Evolutionary conservation across 2,329 filamentous ascomycete species (phyloP).

Genomic region (Ophiosphaerella korrae): DNA sequence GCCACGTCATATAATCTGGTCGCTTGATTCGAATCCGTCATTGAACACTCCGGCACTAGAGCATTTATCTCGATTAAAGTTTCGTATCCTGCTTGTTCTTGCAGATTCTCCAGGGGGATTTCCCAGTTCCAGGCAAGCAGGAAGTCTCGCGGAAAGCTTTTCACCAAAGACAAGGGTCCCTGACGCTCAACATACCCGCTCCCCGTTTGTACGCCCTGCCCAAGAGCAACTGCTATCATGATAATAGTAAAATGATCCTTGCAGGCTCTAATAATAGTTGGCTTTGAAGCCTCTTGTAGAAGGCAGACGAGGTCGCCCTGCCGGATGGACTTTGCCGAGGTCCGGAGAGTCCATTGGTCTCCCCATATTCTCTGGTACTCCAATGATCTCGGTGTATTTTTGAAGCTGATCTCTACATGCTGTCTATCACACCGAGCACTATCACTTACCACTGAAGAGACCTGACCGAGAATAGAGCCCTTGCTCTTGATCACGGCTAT

Average conservation of each 20-base stretch:
- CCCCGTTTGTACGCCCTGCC: neutral
- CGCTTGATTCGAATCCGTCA: slow-evolving; percentile 1
- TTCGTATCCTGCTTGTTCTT: slow-evolving; percentile 3
- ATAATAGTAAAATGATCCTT: slow-evolving; percentile 8
- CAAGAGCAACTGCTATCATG: slow-evolving; percentile 2
- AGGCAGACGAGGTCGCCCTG: neutral
- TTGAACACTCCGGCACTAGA: neutral
- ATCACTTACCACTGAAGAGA: neutral
- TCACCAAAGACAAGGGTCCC: slow-evolving; percentile 4
- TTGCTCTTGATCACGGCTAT: too few species aligned
- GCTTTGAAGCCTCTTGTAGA: slow-evolving; percentile 8
- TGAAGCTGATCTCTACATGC: slow-evolving; percentile 3
- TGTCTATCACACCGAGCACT: slow-evolving; percentile 5
- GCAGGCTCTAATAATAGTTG: slow-evolving; percentile 13
- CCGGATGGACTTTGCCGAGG: slow-evolving; percentile 7
- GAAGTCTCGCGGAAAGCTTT: slow-evolving; percentile 1
- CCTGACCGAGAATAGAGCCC: slow-evolving; percentile 1
- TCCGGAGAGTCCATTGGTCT: slow-evolving; percentile 6
- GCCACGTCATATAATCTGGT: slow-evolving; percentile 8
- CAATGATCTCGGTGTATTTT: neutral
- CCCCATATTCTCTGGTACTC: neutral
- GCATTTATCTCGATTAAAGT: neutral
- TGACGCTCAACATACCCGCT: slow-evolving; percentile 1
- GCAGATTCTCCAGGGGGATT: neutral
- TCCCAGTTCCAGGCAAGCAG: slow-evolving; percentile 1